These are phyloP conservation scores for Syncephalastrum contaminatum DNA, from an alignment of 371 early-diverging fungal genomes.

Conservation along the genomic window DNA sequence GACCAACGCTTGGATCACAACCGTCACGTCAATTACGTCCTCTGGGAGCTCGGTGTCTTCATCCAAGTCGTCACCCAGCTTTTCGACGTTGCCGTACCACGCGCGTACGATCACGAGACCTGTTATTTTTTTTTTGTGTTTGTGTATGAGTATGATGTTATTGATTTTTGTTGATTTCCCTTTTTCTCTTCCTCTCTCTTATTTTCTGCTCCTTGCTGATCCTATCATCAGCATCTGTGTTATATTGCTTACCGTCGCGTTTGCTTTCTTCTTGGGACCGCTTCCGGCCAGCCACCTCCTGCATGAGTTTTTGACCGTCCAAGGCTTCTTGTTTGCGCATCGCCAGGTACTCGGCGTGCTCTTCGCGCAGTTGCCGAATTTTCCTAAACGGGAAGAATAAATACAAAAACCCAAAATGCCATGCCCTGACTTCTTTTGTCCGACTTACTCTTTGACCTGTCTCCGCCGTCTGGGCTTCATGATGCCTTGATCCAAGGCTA, in stretches of 20 bases:
- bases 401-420: background rate
- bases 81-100: constrained; percentile 78
- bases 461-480: constrained; percentile 69
- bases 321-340: constrained; percentile 76
- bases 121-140: constrained; percentile 8
- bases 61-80: constrained; percentile 30
- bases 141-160: background rate
- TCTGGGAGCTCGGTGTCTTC: constrained; percentile 20
- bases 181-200: background rate
- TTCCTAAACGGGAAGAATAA: constrained; percentile 41
- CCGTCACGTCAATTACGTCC: constrained; percentile 79
- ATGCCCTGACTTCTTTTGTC: background rate
- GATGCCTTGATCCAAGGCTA: constrained; percentile 68
- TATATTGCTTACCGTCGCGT: constrained; percentile 43
- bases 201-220: background rate
- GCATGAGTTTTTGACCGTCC: constrained; percentile 74
- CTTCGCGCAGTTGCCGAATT: constrained; percentile 69
- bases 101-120: constrained; percentile 89
- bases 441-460: constrained; percentile 57
- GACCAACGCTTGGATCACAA: constrained; percentile 83
- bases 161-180: background rate
- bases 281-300: constrained; percentile 68
- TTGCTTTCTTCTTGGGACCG: constrained; percentile 64
- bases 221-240: no score
- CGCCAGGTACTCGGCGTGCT: constrained; percentile 74